Evolutionary conservation across 768 basidiomycete species (phyloP).

Genomic region (Hemileccinum impolitum): DNA sequence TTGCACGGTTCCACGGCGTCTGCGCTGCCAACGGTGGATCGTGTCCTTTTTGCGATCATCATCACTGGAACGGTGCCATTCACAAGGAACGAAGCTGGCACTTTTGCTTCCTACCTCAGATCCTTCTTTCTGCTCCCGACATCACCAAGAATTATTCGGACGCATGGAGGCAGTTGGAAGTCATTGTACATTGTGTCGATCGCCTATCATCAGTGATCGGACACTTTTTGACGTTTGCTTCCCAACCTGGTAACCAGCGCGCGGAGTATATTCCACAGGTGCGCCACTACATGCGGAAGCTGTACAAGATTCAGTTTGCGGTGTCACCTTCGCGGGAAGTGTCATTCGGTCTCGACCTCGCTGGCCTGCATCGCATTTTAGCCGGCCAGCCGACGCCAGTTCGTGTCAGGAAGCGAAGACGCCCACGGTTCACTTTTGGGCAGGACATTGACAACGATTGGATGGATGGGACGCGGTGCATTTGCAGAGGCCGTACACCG

Average conservation of each 20-base stretch:
- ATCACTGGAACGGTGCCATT: conserved; percentile 87
- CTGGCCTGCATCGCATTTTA: conserved; percentile 77
- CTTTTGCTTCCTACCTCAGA: conserved; percentile 72
- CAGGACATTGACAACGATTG: conserved; percentile 75
- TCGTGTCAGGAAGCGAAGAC: conserved; percentile 53
- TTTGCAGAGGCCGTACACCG: conserved; percentile 67
- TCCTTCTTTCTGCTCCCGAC: conserved; percentile 71
- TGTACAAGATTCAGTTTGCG: conserved; percentile 87
- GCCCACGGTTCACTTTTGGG: conserved; percentile 66
- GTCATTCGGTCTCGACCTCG: conserved; percentile 79
- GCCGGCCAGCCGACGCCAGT: conserved; percentile 58
- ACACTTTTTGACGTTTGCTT: conserved; percentile 73
- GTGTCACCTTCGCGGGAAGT: conserved; percentile 78
- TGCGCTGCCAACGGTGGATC: conserved; percentile 89
- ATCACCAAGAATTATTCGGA: conserved; percentile 76
- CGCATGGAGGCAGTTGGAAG: conserved; percentile 76
- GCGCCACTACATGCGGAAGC: conserved; percentile 86
- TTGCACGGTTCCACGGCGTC: conserved; percentile 79
- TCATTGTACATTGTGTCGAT: conserved; percentile 77
- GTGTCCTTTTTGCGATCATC: conserved; percentile 88
- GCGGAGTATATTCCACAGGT: conserved; percentile 77
- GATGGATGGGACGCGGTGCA: conserved; percentile 73
- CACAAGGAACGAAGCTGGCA: conserved; percentile 82
- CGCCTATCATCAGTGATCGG: conserved; percentile 72
- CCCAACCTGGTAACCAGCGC: conserved; percentile 67